Evolutionary conservation across 75 land plant species (phyloP), one percentile per base, ranked within the genome.

Genomic region (Pinus tabuliformis): DNA sequence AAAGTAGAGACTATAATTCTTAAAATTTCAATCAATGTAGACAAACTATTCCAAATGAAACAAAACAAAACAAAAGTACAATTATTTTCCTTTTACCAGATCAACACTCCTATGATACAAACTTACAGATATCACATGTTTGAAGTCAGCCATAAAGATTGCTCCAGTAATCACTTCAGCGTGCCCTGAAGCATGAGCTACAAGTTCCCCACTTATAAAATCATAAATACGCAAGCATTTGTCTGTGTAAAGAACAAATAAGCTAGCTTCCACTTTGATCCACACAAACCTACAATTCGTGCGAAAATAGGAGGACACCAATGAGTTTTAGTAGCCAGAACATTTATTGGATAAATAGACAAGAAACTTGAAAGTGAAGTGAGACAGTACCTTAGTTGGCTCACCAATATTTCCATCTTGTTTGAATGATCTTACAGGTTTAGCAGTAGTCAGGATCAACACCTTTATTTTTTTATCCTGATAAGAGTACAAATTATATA

Each of bases 161-260:
- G 88, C 78, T 60, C 95, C 95, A 45, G 93, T 92, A 57, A 90
- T 81, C 16, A 90, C 89, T 82, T 92, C 95, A 60, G 89, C 79
- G 76, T 92, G 95, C 37, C 95, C 95, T 39, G 78, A 71, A 45
- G 90, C 90, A 65, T 84, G 88, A 3, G 89, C 76, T 57, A 92
- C 74, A 63, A 90, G 73, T 77, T 92, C 90, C 42, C 93, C 93
- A 62, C 36, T 92, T 18, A 75, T 52, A 75, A 88, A 85, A 72
- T 92, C 95, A 83, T 88, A 88, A 21, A 92, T 76, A 77, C 89
- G 66, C 70, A 92, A 64, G 61, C 76, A 82, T 62, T 81, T 90
- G 76, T 92, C 89, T 22, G 95, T 85, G 78, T 88, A 89, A 20
- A 20, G 95, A 88, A 73, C 93, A 92, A 21, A 86, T 75, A 0